Percentiles rank a stretch among this genome's conserved stretches.
Evolutionary conservation across 176 grass and related monocot species (phyloP).

Genomic region (Aegilops speltoides): DNA sequence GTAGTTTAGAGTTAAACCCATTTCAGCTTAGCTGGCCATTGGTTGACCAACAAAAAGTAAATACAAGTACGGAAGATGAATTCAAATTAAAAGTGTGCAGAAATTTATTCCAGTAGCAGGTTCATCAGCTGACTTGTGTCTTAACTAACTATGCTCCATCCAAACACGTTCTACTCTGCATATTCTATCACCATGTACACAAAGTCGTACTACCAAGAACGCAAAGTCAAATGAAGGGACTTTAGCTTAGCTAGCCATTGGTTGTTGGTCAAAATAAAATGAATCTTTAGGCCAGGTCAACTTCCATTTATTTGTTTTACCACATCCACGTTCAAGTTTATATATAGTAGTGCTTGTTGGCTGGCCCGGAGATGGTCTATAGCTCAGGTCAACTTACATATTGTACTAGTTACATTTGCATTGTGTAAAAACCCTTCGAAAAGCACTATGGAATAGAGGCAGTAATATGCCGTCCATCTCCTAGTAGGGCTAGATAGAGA

Average conservation of each 20-base stretch:
- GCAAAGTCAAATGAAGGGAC: neutral
- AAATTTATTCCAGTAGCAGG: too few relatives aligned
- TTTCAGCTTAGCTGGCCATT: too few relatives aligned
- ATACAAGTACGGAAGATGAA: too few relatives aligned
- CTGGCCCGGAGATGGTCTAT: neutral
- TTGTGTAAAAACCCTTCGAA: neutral
- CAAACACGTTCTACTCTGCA: too few relatives aligned
- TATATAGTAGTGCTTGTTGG: neutral
- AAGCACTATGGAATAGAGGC: neutral
- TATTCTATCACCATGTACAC: too few relatives aligned
- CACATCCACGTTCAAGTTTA: neutral
- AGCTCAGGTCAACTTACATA: neutral
- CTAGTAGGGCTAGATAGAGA: too few relatives aligned
- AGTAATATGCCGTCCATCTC: too few relatives aligned
- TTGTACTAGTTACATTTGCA: neutral
- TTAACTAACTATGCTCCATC: too few relatives aligned
- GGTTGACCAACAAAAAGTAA: too few relatives aligned
- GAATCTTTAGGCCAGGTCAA: neutral
- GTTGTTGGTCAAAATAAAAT: neutral
- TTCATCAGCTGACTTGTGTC: too few relatives aligned
- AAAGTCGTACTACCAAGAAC: neutral
- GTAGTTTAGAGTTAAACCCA: too few relatives aligned
- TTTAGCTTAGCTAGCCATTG: neutral
- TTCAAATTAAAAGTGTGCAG: too few relatives aligned
- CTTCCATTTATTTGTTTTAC: neutral